Evolutionary conservation across 768 basidiomycete genomes (phyloP).

Genomic region (Suillus cothurnatus): DNA sequence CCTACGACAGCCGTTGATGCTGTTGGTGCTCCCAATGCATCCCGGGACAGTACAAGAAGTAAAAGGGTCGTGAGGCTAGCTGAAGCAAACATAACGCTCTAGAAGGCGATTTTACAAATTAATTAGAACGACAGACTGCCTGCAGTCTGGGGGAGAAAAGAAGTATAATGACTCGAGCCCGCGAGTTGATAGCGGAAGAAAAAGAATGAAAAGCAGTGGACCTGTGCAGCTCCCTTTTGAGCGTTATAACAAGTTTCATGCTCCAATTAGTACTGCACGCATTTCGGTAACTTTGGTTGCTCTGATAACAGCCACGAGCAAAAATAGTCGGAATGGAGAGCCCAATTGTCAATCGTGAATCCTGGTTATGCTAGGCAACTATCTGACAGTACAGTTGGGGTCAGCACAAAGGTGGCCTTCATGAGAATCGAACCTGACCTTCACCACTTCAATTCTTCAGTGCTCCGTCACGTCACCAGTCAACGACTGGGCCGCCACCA

Average conservation of each 20-base stretch:
- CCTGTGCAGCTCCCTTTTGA: not conserved
- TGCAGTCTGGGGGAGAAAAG: not conserved
- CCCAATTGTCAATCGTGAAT: not conserved
- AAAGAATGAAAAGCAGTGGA: not conserved
- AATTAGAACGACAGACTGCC: not conserved
- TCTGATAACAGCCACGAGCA: not conserved
- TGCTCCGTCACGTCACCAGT: not conserved
- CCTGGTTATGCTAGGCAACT: not conserved
- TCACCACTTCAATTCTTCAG: not conserved
- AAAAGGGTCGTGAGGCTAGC: constrained; percentile 1
- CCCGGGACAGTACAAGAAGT: not conserved
- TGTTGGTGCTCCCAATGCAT: constrained; percentile 1
- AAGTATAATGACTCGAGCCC: not conserved
- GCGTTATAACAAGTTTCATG: constrained; percentile 5
- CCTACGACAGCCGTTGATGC: not conserved
- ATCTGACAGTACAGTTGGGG: not conserved
- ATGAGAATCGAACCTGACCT: not conserved
- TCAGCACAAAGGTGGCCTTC: not conserved
- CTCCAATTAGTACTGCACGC: not conserved
- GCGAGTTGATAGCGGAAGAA: not conserved
- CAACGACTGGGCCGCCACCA: not conserved
- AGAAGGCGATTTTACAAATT: not conserved
- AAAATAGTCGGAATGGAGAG: not conserved
- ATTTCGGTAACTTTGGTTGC: no score
- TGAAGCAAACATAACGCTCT: constrained; percentile 4